Evolutionary conservation across 1,284 basidiomycete genomes (phyloP), one percentile per base, ranked within the genome.

Genomic region (Moesziomyces sp.): DNA sequence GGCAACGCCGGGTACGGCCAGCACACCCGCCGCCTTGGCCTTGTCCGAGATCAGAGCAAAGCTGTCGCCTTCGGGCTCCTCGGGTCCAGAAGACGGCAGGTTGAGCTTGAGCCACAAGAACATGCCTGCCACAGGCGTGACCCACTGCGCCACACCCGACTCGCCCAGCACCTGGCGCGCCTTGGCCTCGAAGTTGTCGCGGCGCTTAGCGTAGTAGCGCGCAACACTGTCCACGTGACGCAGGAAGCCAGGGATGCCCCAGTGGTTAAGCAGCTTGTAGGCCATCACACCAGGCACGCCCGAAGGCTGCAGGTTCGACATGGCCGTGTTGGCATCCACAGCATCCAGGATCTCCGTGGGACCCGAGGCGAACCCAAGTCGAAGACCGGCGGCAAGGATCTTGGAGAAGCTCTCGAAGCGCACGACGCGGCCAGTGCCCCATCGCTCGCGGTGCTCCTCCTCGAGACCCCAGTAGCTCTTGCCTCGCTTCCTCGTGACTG

Each of bases 331-430:
- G 58, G 88, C 85, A 81, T 94, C 90, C 51, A 97, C 91, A 1
- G 90, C 90, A 55, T 90, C 86, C 18, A 96, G 80, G 46, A 98
- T 86, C 14, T 87, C 85, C 56, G 87, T 88, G 11, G 95, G 94
- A 0, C 93, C 95, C 5, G 91, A 90, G 0, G 89, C 89, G 83
- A 92, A 95, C 13, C 94, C 94, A 70, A 94, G 52, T 10, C 86
- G 81, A 63, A 86, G 81, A 13, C 86, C 85, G 48, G 76, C 78
- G 2, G 78, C 75, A 10, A 84, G 56, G 47, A 83, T 75, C 61
- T 78, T 97, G 58, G 91, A 93, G 67, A 97, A 73, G 52, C 74
- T 78, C 48, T 84, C 79, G 66, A 82, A 80, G 16, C 83, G 76
- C 23, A 84, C 42, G 0, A 84, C 83, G 2, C 80, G 71, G 9